Percentiles rank a stretch among this genome's conserved stretches.
phyloP scores from a whole-genome alignment of 2,329 filamentous ascomycete genomes.

The Stachybotrys elegans region DNA sequence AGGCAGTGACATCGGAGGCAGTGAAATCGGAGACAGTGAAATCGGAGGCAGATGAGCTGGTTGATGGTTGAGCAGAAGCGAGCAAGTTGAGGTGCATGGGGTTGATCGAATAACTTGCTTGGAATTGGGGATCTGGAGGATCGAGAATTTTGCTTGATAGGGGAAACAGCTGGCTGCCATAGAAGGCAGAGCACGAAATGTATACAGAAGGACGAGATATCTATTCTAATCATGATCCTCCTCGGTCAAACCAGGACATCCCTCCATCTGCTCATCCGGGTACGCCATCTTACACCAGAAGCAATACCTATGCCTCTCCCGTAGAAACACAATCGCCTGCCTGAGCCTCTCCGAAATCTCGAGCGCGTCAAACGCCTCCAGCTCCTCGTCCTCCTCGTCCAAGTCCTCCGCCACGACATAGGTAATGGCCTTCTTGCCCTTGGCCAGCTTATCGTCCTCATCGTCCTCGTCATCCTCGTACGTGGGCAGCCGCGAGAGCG shows the following conservation, averaged over 20 bases:
- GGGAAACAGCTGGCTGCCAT: too few relatives aligned
- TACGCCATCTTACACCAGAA: conserved; percentile 95
- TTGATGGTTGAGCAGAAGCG: too few relatives aligned
- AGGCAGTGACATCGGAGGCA: too few relatives aligned
- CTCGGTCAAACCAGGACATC: conserved; percentile 82
- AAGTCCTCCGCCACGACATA: conserved; percentile 62
- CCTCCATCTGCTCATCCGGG: conserved; percentile 68
- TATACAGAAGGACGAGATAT: too few relatives aligned
- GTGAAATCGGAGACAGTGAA: too few relatives aligned
- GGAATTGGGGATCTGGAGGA: too few relatives aligned
- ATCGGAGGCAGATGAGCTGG: too few relatives aligned
- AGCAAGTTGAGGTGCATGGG: too few relatives aligned
- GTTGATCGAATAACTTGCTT: too few relatives aligned
- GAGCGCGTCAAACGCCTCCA: conserved; percentile 73
- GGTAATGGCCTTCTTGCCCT: conserved; percentile 52
- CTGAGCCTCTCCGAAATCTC: conserved; percentile 61
- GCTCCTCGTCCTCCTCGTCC: conserved; percentile 74
- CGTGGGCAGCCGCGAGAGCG: conserved; percentile 55
- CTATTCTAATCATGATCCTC: conserved; percentile 69
- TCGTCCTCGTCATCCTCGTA: conserved; percentile 69
- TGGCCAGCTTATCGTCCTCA: conserved; percentile 63
- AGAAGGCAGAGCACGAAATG: too few relatives aligned
- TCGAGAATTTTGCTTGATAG: too few relatives aligned
- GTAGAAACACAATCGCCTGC: conserved; percentile 63
- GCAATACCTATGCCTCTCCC: conserved; percentile 74